Conservation (phyloP, 2,329 filamentous ascomycete species). For the Claviceps sorghi region DNA sequence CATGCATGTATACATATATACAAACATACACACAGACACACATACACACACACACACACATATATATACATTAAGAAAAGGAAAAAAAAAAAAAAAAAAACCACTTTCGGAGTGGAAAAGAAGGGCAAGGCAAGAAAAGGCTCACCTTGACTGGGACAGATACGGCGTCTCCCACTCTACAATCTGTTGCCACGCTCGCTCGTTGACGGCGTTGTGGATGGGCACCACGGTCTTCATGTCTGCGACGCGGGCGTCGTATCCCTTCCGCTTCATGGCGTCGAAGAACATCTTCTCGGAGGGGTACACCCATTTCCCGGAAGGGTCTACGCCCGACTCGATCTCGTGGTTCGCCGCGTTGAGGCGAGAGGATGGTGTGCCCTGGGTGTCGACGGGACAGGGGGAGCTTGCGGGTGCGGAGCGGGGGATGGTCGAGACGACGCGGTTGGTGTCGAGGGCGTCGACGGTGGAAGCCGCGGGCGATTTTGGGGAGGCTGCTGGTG, state of each 20-base stretch:
- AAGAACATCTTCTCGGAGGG: conserved; percentile 97
- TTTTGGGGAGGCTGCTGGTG: conserved; percentile 14
- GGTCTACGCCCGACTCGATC: conserved; percentile 58
- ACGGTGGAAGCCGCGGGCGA: conserved; percentile 10
- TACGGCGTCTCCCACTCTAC: conserved; percentile 71
- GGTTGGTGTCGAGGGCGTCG: conserved; percentile 42
- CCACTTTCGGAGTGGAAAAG: too few relatives aligned
- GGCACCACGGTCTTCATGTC: conserved; percentile 90
- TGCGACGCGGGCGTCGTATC: conserved; percentile 50
- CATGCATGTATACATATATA: too few relatives aligned
- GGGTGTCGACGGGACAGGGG: conserved; percentile 24
- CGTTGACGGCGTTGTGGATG: conserved; percentile 97
- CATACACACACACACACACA: too few relatives aligned
- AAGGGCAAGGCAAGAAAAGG: neutral
- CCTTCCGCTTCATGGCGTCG: conserved; percentile 87
- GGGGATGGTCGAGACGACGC: conserved; percentile 69
- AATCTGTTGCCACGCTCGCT: conserved; percentile 89
- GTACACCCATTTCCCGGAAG: conserved; percentile 88
- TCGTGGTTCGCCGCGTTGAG: conserved; percentile 67
- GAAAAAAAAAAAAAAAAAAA: neutral
- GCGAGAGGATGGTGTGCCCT: conserved; percentile 11
- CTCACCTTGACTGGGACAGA: conserved; percentile 39
- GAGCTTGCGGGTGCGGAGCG: conserved; percentile 30
- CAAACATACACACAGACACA: too few relatives aligned
- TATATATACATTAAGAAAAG: too few relatives aligned